These are phyloP conservation scores for Nemania sp. DNA, from an alignment of 2,329 filamentous ascomycete genomes.

Conservation along the genomic window DNA sequence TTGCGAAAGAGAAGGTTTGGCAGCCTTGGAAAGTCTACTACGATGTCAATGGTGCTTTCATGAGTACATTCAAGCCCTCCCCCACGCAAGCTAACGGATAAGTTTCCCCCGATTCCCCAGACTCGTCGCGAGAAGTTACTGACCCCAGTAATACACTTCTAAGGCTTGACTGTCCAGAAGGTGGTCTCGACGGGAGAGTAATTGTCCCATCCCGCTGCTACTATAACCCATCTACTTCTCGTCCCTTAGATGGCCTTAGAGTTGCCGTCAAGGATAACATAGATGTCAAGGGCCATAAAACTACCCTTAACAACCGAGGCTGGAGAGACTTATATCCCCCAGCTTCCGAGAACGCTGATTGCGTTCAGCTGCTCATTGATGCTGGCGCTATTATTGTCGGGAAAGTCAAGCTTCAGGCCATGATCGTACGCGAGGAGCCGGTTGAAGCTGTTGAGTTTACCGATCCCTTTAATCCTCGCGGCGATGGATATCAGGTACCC, in stretches of 20 bases:
- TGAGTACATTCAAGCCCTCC: constrained; percentile 3
- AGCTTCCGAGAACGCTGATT: constrained; percentile 19
- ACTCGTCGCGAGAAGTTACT: neutral
- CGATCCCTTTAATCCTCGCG: constrained; percentile 36
- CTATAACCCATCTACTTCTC: neutral
- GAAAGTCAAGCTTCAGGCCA: constrained; percentile 32
- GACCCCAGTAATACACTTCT: neutral
- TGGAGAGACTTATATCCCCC: constrained; percentile 27
- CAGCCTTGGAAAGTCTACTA: neutral
- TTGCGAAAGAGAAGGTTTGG: neutral
- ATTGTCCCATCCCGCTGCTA: constrained; percentile 3
- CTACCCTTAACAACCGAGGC: constrained; percentile 34
- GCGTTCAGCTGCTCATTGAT: constrained; percentile 22
- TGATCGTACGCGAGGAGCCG: constrained; percentile 38
- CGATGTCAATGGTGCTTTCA: neutral
- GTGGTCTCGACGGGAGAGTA: neutral
- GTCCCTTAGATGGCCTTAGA: constrained; percentile 15
- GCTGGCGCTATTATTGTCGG: constrained; percentile 38
- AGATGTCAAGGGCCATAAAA: constrained; percentile 36
- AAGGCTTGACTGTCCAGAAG: neutral
- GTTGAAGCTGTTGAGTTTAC: constrained; percentile 36
- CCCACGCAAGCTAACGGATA: neutral
- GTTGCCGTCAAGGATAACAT: constrained; percentile 39
- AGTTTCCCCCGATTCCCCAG: neutral
- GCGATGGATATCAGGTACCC: constrained; percentile 36